Conservation (phyloP, 2,329 filamentous ascomycete species). For the Ceratocystis alfenasii region DNA sequence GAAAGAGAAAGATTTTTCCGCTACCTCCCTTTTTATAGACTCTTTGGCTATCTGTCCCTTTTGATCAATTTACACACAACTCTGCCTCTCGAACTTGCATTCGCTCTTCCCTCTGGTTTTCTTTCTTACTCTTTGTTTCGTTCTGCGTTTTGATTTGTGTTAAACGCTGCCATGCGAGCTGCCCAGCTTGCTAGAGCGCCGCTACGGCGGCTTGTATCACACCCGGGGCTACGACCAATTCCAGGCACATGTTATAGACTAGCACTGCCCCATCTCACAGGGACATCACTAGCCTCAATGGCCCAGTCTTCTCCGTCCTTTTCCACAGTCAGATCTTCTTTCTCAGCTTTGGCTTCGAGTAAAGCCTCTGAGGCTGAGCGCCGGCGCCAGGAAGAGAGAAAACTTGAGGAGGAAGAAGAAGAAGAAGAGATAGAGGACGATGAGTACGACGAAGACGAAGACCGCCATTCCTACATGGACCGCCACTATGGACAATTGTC, state of each 20-base stretch:
- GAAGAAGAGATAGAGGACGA: neutral
- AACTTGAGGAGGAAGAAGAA: neutral
- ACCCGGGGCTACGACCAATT: neutral
- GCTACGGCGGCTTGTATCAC: neutral
- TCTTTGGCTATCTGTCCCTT: neutral
- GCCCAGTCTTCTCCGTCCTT: neutral
- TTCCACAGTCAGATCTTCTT: neutral
- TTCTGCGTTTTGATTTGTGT: neutral
- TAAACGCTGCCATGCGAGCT: neutral
- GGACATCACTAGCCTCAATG: neutral
- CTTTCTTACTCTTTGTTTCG: neutral
- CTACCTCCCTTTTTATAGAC: neutral
- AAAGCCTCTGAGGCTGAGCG: neutral
- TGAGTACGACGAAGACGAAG: neutral
- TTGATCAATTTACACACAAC: neutral
- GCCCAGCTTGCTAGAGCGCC: slow-evolving; percentile 9
- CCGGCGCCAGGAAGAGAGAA: neutral
- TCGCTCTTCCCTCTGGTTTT: neutral
- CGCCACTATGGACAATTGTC: too few relatives aligned
- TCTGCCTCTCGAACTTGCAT: neutral
- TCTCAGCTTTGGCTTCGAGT: neutral
- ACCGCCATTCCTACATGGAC: neutral
- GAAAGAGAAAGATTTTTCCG: neutral
- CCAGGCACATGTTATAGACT: neutral
- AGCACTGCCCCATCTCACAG: neutral